Evolutionary conservation across 2,329 filamentous ascomycete genomes (phyloP).

Genomic region (Didymella lethalis): DNA sequence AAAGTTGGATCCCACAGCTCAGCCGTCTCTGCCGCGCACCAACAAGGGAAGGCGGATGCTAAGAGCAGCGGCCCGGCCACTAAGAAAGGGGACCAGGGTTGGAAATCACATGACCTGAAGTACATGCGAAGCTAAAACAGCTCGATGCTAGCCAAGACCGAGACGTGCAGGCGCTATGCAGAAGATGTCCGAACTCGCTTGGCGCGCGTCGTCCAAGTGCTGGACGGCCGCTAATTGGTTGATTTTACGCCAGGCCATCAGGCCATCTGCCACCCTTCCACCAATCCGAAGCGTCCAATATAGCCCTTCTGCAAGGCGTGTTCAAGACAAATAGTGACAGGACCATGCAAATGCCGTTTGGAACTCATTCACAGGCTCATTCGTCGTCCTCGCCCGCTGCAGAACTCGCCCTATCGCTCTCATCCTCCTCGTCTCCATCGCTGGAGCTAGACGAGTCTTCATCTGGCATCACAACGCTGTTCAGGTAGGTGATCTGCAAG

Average conservation of each 20-base stretch:
- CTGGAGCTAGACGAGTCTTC: slow-evolving; percentile 45
- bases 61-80: slow-evolving; percentile 32
- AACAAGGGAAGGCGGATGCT: slow-evolving; percentile 26
- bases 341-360: background rate
- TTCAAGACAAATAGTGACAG: slow-evolving; percentile 2
- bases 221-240: slow-evolving; percentile 44
- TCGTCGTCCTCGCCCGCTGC: slow-evolving; percentile 25
- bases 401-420: slow-evolving; percentile 18
- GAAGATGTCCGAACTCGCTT: slow-evolving; percentile 29
- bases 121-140: slow-evolving; percentile 29
- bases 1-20: slow-evolving; percentile 16
- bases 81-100: slow-evolving; percentile 34
- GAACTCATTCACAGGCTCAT: background rate
- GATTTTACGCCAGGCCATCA: slow-evolving; percentile 29
- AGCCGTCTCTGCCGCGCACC: slow-evolving; percentile 23
- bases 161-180: slow-evolving; percentile 29
- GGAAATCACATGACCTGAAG: slow-evolving; percentile 30
- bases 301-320: slow-evolving; percentile 7
- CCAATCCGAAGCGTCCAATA: slow-evolving; percentile 27
- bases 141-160: slow-evolving; percentile 26
- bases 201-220: slow-evolving; percentile 24
- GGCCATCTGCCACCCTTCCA: slow-evolving; percentile 20
- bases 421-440: slow-evolving; percentile 41
- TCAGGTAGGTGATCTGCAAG: slow-evolving; percentile 59
- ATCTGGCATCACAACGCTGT: slow-evolving; percentile 61